Conservation (phyloP, 768 basidiomycete species). For the Tylopilus sp. region DNA sequence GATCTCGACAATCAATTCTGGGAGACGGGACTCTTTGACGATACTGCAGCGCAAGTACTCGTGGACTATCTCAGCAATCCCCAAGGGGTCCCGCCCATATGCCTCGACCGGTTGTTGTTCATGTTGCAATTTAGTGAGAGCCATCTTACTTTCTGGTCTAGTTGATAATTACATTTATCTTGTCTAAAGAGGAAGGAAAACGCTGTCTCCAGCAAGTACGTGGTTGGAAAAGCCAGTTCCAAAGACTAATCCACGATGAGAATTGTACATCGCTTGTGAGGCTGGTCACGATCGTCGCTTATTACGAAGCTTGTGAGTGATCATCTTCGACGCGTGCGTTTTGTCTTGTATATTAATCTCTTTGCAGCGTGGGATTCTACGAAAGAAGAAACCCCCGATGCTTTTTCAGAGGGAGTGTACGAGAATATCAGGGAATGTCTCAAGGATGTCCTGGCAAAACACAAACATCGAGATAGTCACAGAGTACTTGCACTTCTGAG, state of each 20-base stretch:
- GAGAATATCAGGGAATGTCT: slow-evolving; percentile 12
- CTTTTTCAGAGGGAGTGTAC: neutral
- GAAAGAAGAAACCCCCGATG: neutral
- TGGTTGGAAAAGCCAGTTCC: slow-evolving; percentile 10
- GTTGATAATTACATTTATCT: neutral
- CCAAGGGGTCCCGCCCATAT: slow-evolving; percentile 10
- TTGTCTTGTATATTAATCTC: neutral
- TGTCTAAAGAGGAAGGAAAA: slow-evolving; percentile 16
- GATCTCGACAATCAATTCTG: slow-evolving; percentile 13
- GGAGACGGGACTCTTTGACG: slow-evolving; percentile 23
- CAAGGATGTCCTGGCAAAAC: slow-evolving; percentile 2
- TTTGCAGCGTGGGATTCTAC: slow-evolving; percentile 7
- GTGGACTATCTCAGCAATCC: slow-evolving; percentile 6
- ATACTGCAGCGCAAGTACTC: slow-evolving; percentile 12
- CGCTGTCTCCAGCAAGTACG: slow-evolving; percentile 16
- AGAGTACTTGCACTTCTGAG: slow-evolving; percentile 19
- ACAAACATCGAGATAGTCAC: slow-evolving; percentile 16
- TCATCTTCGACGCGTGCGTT: neutral
- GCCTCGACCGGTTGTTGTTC: slow-evolving; percentile 7
- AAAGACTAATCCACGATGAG: slow-evolving; percentile 4
- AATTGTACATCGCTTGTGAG: slow-evolving; percentile 15
- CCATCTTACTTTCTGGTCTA: neutral
- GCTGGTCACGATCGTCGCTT: slow-evolving; percentile 22
- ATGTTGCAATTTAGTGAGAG: slow-evolving; percentile 21
- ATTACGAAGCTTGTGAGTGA: slow-evolving; percentile 20